Conservation (phyloP, 768 basidiomycete genomes). For the Vararia minispora region DNA sequence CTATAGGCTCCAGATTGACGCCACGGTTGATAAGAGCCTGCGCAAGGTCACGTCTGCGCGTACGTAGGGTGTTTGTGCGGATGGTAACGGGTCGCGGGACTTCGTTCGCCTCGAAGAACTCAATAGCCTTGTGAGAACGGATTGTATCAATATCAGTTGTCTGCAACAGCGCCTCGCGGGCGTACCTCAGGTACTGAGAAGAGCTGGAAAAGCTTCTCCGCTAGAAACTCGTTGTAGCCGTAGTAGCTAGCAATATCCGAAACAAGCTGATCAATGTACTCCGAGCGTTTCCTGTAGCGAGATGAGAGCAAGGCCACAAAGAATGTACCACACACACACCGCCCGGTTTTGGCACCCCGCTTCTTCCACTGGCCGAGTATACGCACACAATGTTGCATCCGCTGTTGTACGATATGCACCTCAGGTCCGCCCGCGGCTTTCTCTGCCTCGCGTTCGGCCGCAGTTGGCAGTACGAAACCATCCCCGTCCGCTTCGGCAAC, state of each 20-base stretch:
- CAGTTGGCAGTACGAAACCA: conserved; percentile 56
- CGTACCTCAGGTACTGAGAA: conserved; percentile 87
- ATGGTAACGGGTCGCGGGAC: conserved; percentile 94
- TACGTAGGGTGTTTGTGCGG: conserved; percentile 92
- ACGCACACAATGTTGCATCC: conserved; percentile 70
- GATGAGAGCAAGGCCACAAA: conserved; percentile 2
- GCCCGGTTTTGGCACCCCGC: conserved; percentile 44
- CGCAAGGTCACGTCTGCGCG: conserved; percentile 86
- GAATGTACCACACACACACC: conserved; percentile 32
- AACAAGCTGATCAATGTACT: conserved; percentile 81
- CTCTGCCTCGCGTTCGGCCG: conserved; percentile 64
- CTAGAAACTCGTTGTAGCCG: conserved; percentile 93
- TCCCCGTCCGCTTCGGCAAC: conserved; percentile 31
- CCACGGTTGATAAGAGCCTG: conserved; percentile 92
- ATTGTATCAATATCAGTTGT: too few species aligned
- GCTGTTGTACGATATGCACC: conserved; percentile 61
- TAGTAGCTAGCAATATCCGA: conserved; percentile 92
- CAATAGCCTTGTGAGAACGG: conserved; percentile 81
- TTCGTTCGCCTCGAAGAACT: conserved; percentile 98
- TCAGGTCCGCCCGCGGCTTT: conserved; percentile 59
- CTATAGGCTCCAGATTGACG: conserved; percentile 95
- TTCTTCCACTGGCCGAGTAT: conserved; percentile 64
- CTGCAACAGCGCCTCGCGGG: too few species aligned
- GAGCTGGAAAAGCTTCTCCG: conserved; percentile 88
- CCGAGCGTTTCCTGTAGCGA: conserved; percentile 68